Base-by-base conservation (phyloP, 257 asterid species). In the Jacaranda copaia region DNA sequence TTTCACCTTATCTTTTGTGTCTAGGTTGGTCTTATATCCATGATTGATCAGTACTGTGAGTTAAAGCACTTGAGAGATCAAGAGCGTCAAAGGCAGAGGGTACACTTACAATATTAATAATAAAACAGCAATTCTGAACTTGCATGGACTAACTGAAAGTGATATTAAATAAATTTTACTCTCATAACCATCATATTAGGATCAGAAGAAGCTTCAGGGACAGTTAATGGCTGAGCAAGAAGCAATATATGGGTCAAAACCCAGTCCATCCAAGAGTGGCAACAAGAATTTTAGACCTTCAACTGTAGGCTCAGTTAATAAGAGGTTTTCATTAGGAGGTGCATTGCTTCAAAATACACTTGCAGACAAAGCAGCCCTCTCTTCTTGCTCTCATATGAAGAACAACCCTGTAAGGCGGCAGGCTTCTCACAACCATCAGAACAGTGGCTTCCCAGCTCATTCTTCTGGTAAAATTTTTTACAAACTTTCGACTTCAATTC, bases 201-300 rank as follows among this genome's bases (percentile, higher is more conserved):
- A 91, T 68, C 96, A 84, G 83, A 95, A 93, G 93, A 95, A 89
- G 83, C 88, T 95, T 39, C 97, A 93, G 48, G 97, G 97, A 57
- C 98, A 86, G 83, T 77, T 91, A 64, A 81, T 91, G 45, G 70
- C 88, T 15, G 96, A 93, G 81, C 89, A 95, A 83, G 99, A 95
- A 90, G 89, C 91, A 48, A 89, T 88, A 5, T 95, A 85, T 15
- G 99, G 98, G 53, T 86, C 96, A 72, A 88, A 86, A 76, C 96
- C 91, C 11, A 93, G 98, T 80, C 98, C 99, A 46, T 65, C 86
- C 75, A 86, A 84, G 75, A 91, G 93, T 35, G 86, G 83, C 36
- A 85, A 77, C 82, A 94, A 89, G 87, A 84, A 46, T 68, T 60
- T 68, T 40, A 80, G 88, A 75, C 86, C 89, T 19, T 90, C 93